Evolutionary conservation across 257 asterid species (phyloP), one percentile per base, ranked within the genome.

Genomic region (Nicotiana sylvestris): DNA sequence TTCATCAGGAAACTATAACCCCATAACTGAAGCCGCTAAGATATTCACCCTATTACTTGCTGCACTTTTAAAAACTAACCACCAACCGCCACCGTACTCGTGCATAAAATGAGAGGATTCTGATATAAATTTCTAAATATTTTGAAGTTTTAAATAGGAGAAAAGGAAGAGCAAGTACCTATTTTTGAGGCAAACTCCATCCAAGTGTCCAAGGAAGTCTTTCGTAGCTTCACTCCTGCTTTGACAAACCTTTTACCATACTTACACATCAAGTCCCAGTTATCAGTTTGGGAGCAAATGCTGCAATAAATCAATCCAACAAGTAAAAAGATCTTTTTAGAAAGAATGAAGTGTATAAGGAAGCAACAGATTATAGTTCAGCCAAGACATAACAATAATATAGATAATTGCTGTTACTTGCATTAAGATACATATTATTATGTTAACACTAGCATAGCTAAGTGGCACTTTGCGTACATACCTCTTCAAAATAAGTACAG

Each of bases 141-240:
- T 53, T 57, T 83, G 11, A 43, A 70, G 58, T 57, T 76, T 68
- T 66, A 68, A 35, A 49, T 81, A 82, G 80, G 35, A 51, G 55
- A 78, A 77, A 33, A 72, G 78, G 35, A 87, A 29, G 43, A 74
- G 43, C 53, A 10, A 66, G 84, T 68, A 93, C 99, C 99, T 89
- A 83, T 90, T 83, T 79, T 91, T 32, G 96, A 91, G 76, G 98
- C 93, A 89, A 92, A 89, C 35, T 93, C 98, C 98, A 96, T 96
- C 99, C 98, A 96, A 81, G 84, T 46, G 49, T 90, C 96, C 82
- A 92, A 90, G 81, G 98, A 85, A 87, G 89, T 74, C 90, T 87
- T 93, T 67, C 98, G 87, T 62, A 94, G 91, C 51, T 83, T 91
- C 64, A 91, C 94, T 85, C 95, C 97, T 32, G 93, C 94, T 76